A percentile compares a stretch with the other conserved stretches of the same genome.
Conservation (phyloP, 164 flowering plant species). For the Euptelea pleiosperma region DNA sequence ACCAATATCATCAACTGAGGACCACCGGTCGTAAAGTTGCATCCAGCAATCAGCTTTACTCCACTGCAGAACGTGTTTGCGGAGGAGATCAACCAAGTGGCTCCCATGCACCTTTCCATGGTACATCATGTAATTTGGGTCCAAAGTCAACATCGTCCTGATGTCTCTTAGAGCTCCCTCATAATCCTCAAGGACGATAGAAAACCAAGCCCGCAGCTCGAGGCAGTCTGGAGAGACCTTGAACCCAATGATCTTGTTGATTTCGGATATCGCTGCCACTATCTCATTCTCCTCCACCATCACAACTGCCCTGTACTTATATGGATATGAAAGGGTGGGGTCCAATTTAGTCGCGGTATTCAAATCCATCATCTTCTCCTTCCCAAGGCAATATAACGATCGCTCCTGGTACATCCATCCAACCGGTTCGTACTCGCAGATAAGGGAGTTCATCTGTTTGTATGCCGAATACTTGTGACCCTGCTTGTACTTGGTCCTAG, state of each 20-base stretch:
- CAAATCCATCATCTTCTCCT: conserved; percentile 62
- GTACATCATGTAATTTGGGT: conserved; percentile 70
- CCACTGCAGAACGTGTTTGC: conserved; percentile 43
- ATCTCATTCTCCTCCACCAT: conserved; percentile 51
- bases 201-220: conserved; percentile 82
- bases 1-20: conserved; percentile 73
- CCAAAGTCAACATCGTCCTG: conserved; percentile 64
- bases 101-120: conserved; percentile 56
- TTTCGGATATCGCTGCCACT: conserved; percentile 54
- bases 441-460: conserved; percentile 48
- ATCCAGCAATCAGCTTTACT: conserved; percentile 84
- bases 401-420: conserved; percentile 97
- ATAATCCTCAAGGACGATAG: conserved; percentile 58
- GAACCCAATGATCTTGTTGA: conserved; percentile 61
- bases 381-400: conserved; percentile 57
- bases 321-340: conserved; percentile 79
- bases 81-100: conserved; percentile 55
- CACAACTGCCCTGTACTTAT: conserved; percentile 64
- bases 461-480: conserved; percentile 72
- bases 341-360: conserved; percentile 67
- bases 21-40: conserved; percentile 69
- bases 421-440: conserved; percentile 40
- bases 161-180: conserved; percentile 63
- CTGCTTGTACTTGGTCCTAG: conserved; percentile 59
- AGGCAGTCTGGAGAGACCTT: conserved; percentile 80